A percentile compares a stretch with the other conserved stretches of the same genome.
These are phyloP conservation scores for Raddia guianensis DNA, from an alignment of 176 grass and related monocot genomes.

Conservation along the genomic window DNA sequence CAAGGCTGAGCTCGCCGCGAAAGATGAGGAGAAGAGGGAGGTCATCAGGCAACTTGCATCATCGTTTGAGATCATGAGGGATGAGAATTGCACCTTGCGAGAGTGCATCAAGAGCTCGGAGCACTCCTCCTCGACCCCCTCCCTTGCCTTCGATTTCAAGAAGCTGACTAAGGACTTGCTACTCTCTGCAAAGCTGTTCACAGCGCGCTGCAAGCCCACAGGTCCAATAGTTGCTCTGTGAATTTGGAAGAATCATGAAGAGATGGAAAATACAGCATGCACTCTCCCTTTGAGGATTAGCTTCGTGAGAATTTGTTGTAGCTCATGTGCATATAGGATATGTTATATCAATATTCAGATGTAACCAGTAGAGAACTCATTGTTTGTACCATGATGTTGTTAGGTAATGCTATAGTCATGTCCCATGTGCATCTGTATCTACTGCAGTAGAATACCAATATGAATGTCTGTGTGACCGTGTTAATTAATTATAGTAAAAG, in stretches of 20 bases:
- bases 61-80: constrained; percentile 63
- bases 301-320: constrained; percentile 40
- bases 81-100: constrained; percentile 63
- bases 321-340: constrained; percentile 44
- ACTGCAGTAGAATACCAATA: constrained; percentile 11
- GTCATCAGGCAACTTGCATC: constrained; percentile 81
- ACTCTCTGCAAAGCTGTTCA: constrained; percentile 61
- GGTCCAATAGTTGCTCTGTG: constrained; percentile 66
- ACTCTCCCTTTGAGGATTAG: neutral
- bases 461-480: constrained; percentile 12
- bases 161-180: constrained; percentile 67
- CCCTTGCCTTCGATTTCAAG: constrained; percentile 56
- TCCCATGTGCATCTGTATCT: constrained; percentile 1
- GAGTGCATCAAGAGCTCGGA: constrained; percentile 46
- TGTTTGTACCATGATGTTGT: constrained; percentile 14
- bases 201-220: constrained; percentile 39
- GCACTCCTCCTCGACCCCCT: constrained; percentile 6
- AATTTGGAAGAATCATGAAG: neutral
- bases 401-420: neutral
- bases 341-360: neutral
- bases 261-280: constrained; percentile 1
- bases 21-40: constrained; percentile 98
- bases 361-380: neutral
- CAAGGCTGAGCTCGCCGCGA: constrained; percentile 49
- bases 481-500: constrained; percentile 31